Conservation (phyloP, 23 red algal genomes). For the Gracilaria vermiculophylla region DNA sequence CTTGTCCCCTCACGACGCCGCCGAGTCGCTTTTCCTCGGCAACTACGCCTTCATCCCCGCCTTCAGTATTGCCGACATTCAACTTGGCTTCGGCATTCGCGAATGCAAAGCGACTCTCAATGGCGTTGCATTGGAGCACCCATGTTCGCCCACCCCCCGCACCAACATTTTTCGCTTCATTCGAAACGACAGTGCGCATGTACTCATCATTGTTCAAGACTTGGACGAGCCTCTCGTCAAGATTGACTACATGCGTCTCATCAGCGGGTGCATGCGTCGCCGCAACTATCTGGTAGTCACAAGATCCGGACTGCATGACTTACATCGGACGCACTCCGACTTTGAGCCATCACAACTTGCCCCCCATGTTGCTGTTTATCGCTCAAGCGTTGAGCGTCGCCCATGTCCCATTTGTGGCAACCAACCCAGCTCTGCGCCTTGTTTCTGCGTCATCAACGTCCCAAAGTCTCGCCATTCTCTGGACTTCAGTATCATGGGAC, state of each 20-base stretch:
- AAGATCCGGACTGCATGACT: not conserved
- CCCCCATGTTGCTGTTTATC: not conserved
- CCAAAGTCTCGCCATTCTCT: slow-evolving; percentile 23
- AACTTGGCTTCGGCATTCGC: slow-evolving; percentile 41
- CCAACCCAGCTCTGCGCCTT: not conserved
- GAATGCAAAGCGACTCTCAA: not conserved
- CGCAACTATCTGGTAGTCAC: not conserved
- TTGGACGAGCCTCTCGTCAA: not conserved
- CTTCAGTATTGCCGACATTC: slow-evolving; percentile 32
- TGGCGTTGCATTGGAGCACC: not conserved
- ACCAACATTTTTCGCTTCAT: not conserved
- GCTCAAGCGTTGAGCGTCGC: not conserved
- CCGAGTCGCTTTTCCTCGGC: slow-evolving; percentile 9
- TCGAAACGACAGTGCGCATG: slow-evolving; percentile 19
- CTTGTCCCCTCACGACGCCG: not conserved
- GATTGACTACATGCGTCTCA: not conserved
- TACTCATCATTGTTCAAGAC: not conserved
- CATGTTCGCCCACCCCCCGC: not conserved
- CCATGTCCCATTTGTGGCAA: slow-evolving; percentile 15
- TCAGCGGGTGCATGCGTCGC: not conserved
- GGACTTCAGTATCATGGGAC: slow-evolving; percentile 1
- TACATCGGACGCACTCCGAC: not conserved
- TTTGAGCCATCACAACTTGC: slow-evolving; percentile 4
- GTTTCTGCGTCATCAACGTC: slow-evolving; percentile 12
- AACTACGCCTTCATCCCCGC: slow-evolving; percentile 31